Evolutionary conservation across 441 rosid genomes (phyloP).

Genomic region (Brassica balearica): DNA sequence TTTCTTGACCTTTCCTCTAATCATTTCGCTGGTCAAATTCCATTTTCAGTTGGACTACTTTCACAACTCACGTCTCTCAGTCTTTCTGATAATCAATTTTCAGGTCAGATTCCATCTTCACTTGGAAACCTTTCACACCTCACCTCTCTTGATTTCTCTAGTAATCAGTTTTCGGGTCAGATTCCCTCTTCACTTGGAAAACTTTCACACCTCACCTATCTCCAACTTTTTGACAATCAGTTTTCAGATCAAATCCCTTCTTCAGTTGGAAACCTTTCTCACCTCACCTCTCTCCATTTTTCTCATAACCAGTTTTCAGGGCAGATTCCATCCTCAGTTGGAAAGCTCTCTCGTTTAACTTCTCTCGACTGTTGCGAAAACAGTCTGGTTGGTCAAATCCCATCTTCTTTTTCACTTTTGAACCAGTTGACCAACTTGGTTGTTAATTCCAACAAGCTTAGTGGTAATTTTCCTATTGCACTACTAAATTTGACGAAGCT

Average conservation of each 20-base stretch:
- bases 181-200: constrained; percentile 8
- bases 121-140: not conserved
- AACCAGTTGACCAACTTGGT: not conserved
- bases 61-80: not conserved
- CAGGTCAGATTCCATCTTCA: not conserved
- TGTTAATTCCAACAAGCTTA: not conserved
- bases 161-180: not conserved
- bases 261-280: not conserved
- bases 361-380: not conserved
- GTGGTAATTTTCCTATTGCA: not conserved
- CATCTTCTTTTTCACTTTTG: not conserved
- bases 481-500: not conserved
- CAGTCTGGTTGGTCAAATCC: not conserved
- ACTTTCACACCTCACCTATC: not conserved
- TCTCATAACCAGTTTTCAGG: not conserved
- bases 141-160: not conserved
- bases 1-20: not conserved
- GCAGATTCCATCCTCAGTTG: not conserved
- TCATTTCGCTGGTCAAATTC: not conserved
- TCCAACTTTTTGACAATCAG: not conserved
- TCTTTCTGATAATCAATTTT: not conserved
- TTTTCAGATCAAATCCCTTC: not conserved
- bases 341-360: not conserved
- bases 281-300: not conserved
- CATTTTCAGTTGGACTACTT: not conserved